These are phyloP conservation scores for Diplocarpon mali DNA, from an alignment of 2,329 filamentous ascomycete species.

Conservation along the genomic window DNA sequence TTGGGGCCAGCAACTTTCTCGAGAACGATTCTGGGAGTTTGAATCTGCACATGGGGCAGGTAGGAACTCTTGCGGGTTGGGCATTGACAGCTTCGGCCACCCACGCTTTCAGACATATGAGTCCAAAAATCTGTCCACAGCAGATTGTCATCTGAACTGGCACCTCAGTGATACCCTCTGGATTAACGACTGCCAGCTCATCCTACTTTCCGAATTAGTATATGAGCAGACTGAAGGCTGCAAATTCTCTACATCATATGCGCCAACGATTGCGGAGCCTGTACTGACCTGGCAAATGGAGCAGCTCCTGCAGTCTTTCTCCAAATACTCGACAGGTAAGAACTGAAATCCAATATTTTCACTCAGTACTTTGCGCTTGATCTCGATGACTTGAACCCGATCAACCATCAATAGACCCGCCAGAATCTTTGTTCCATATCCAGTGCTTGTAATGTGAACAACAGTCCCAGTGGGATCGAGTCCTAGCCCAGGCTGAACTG, in stretches of 20 bases:
- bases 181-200: slow-evolving; percentile 4
- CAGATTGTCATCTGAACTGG: slow-evolving; percentile 16
- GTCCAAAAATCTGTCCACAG: slow-evolving; percentile 17
- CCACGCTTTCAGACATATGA: slow-evolving; percentile 15
- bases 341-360: slow-evolving; percentile 5
- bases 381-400: slow-evolving; percentile 12
- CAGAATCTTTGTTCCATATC: slow-evolving; percentile 16
- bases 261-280: no score
- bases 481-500: background rate
- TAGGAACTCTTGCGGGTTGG: no score
- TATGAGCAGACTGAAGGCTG: no score
- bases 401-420: slow-evolving; percentile 19
- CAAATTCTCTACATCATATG: no score
- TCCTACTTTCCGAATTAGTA: no score
- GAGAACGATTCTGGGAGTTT: background rate
- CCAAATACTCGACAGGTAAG: slow-evolving; percentile 4
- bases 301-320: slow-evolving; percentile 11
- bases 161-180: slow-evolving; percentile 7
- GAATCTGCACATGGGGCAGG: slow-evolving; percentile 13
- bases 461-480: background rate
- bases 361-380: slow-evolving; percentile 1
- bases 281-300: slow-evolving; percentile 11
- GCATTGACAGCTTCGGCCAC: background rate
- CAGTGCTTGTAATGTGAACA: slow-evolving; percentile 14
- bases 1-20: no score